Percentiles rank a stretch among this genome's conserved stretches.
Conservation (phyloP, 257 asterid species). For the Fraxinus cuspidata region DNA sequence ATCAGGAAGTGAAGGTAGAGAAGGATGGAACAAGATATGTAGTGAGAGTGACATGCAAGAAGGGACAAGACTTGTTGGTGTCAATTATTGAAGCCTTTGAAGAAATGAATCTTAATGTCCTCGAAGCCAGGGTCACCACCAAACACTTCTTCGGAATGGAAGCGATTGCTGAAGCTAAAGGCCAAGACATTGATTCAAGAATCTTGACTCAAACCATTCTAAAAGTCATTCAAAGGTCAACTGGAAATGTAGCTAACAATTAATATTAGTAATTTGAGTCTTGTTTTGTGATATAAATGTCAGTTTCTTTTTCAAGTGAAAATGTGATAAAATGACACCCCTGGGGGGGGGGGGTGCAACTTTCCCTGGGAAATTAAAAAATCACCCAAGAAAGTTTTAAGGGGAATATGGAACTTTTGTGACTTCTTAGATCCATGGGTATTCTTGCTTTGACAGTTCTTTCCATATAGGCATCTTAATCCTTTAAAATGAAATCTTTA, state of each 20-base stretch:
- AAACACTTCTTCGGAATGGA: slow-evolving; percentile 61
- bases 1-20: slow-evolving; percentile 80
- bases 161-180: slow-evolving; percentile 58
- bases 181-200: slow-evolving; percentile 32
- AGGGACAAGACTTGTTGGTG: slow-evolving; percentile 43
- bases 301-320: slow-evolving; percentile 34
- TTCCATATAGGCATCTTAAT: not conserved
- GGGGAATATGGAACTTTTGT: not conserved
- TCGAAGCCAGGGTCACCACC: slow-evolving; percentile 49
- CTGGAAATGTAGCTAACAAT: not conserved
- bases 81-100: slow-evolving; percentile 65
- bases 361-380: not conserved
- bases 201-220: slow-evolving; percentile 43
- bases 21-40: slow-evolving; percentile 43
- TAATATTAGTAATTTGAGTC: not conserved
- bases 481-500: too few species aligned
- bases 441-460: not conserved
- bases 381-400: not conserved
- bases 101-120: slow-evolving; percentile 46
- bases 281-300: slow-evolving; percentile 20
- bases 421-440: not conserved
- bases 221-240: slow-evolving; percentile 38
- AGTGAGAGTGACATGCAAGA: slow-evolving; percentile 67
- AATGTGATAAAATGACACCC: slow-evolving; percentile 24
- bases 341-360: not conserved